A percentile compares a stretch with the other conserved stretches of the same genome.
These are phyloP conservation scores for Protomyces arabidopsidicola DNA, from an alignment of 1,139 yeast genomes.

Conservation along the genomic window DNA sequence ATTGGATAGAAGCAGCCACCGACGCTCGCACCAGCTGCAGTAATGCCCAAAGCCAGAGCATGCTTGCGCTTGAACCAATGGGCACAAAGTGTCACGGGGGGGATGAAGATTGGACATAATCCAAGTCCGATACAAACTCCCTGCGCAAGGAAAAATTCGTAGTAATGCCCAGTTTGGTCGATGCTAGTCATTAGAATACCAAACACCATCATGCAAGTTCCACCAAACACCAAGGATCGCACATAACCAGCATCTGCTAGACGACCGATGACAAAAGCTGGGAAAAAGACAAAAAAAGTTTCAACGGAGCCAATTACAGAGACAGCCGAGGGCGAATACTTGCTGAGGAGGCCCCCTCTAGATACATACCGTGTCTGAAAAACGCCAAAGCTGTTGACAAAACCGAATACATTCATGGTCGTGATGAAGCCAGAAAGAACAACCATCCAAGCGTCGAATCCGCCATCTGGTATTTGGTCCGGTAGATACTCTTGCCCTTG, in stretches of 20 bases:
- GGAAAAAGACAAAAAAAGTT: conserved; percentile 51
- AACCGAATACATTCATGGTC: conserved; percentile 35
- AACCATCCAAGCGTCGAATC: conserved; percentile 46
- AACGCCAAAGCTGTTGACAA: conserved; percentile 35
- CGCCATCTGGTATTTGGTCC: conserved; percentile 56
- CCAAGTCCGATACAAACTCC: conserved; percentile 32
- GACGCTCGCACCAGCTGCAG: conserved; percentile 32
- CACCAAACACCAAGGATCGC: conserved; percentile 40
- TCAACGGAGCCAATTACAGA: conserved; percentile 65
- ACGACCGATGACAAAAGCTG: conserved; percentile 58
- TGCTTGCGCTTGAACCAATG: conserved; percentile 31
- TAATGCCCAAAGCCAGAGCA: conserved; percentile 31
- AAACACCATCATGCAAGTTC: conserved; percentile 48
- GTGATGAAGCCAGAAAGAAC: conserved; percentile 36
- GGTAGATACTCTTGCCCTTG: no score
- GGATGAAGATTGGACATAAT: conserved; percentile 31
- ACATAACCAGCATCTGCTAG: conserved; percentile 48
- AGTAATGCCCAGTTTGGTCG: conserved; percentile 43
- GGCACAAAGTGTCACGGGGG: conserved; percentile 27
- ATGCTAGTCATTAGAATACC: conserved; percentile 55
- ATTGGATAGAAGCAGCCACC: conserved; percentile 41
- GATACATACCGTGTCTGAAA: conserved; percentile 54
- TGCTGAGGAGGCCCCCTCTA: conserved; percentile 43
- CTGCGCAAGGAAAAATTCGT: conserved; percentile 47
- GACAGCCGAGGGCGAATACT: conserved; percentile 45